Percentiles rank a stretch among this genome's conserved stretches.
Conservation (phyloP, 2,329 filamentous ascomycete species). For the Exophiala lecanii-corni region DNA sequence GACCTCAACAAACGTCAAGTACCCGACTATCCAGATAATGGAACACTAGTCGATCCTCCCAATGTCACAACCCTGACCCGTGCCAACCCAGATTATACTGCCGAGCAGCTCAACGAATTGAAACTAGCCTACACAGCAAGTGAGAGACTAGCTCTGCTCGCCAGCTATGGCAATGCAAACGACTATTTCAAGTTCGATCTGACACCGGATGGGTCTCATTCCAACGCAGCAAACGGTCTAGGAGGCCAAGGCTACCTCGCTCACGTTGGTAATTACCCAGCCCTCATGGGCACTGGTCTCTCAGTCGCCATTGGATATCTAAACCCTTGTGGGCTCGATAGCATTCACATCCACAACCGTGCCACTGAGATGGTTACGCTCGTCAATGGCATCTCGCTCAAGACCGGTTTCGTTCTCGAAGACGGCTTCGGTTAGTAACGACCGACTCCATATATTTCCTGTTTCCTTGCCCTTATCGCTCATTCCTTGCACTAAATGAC, state of each 20-base stretch:
- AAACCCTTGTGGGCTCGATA: slow-evolving; percentile 53
- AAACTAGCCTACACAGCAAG: slow-evolving; percentile 10
- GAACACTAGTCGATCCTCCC: slow-evolving; percentile 10
- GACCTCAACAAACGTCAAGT: slow-evolving; percentile 9
- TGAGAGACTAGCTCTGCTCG: slow-evolving; percentile 9
- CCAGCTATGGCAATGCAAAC: slow-evolving; percentile 10
- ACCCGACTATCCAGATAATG: slow-evolving; percentile 13
- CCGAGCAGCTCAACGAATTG: slow-evolving; percentile 33
- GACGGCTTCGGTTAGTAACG: slow-evolving; percentile 30
- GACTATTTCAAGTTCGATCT: slow-evolving; percentile 18
- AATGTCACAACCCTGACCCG: slow-evolving; percentile 6
- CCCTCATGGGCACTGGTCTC: slow-evolving; percentile 49
- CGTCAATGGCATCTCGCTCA: slow-evolving; percentile 42
- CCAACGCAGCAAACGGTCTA: slow-evolving; percentile 14
- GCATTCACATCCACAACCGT: slow-evolving; percentile 53
- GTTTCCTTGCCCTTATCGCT: too few species aligned
- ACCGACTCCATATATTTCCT: not conserved
- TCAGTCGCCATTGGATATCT: slow-evolving; percentile 52
- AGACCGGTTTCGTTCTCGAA: slow-evolving; percentile 52
- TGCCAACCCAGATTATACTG: slow-evolving; percentile 9
- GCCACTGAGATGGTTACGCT: slow-evolving; percentile 52
- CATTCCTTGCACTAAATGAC: too few species aligned
- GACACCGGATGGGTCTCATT: slow-evolving; percentile 12
- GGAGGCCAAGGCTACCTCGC: slow-evolving; percentile 32
- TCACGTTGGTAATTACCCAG: slow-evolving; percentile 55